These are phyloP conservation scores for Chlorencoelia australis DNA, from an alignment of 2,329 filamentous ascomycete species.

Conservation along the genomic window DNA sequence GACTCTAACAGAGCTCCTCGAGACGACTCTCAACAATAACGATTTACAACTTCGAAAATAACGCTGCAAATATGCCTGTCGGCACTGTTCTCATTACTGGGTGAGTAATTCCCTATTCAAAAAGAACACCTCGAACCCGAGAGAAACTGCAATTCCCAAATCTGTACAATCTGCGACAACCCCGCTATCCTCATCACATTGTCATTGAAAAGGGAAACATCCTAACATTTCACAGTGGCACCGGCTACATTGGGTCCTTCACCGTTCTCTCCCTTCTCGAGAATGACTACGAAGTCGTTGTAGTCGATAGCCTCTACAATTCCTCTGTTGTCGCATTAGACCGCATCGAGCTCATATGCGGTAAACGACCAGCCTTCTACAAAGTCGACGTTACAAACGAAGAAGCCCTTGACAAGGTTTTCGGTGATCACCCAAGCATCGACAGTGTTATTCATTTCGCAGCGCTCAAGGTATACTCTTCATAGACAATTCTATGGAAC, in stretches of 20 bases:
- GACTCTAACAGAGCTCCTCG: too few relatives aligned
- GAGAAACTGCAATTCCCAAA: not conserved
- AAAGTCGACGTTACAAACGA: constrained; percentile 84
- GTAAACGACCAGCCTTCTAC: constrained; percentile 78
- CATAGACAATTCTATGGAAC: constrained; percentile 11
- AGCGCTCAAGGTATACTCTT: constrained; percentile 85
- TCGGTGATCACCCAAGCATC: constrained; percentile 80
- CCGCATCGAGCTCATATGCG: constrained; percentile 87
- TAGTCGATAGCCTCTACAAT: constrained; percentile 96
- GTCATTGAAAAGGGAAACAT: constrained; percentile 2
- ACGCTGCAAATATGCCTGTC: constrained; percentile 51
- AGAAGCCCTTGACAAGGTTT: constrained; percentile 73
- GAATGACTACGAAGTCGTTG: constrained; percentile 91
- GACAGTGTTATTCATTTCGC: constrained; percentile 99
- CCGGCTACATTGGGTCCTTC: constrained; percentile 98
- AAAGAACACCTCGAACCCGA: not conserved
- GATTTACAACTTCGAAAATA: not conserved
- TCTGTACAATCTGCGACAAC: too few relatives aligned
- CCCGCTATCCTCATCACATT: not conserved
- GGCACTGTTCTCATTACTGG: constrained; percentile 88
- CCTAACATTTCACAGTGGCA: constrained; percentile 47
- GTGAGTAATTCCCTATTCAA: constrained; percentile 43
- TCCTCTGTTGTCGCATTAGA: constrained; percentile 85
- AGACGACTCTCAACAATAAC: too few relatives aligned
- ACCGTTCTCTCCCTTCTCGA: constrained; percentile 85